phyloP scores from a whole-genome alignment of 495 filamentous ascomycete species.

The Astrothelium macrocarpum region DNA sequence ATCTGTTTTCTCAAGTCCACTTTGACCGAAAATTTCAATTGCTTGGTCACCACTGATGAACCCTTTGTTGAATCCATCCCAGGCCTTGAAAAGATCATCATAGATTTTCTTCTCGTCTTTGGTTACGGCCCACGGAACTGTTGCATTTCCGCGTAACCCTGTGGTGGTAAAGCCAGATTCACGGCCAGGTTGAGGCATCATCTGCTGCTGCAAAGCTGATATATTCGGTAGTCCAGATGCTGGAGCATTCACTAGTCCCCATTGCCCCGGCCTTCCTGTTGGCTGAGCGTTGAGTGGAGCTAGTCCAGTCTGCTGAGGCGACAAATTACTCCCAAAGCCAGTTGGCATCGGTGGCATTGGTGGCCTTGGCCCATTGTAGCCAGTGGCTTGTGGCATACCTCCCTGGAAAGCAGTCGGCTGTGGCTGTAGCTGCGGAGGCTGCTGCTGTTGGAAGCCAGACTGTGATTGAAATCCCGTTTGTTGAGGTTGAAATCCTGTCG shows the following conservation, averaged over 20 bases:
- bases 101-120: conserved; percentile 98
- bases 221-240: conserved; percentile 86
- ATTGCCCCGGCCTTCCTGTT: conserved; percentile 93
- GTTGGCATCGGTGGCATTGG: conserved; percentile 95
- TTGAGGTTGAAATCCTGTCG: conserved; percentile 46
- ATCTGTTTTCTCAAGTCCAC: conserved; percentile 80
- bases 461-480: conserved; percentile 30
- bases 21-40: conserved; percentile 96
- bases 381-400: conserved; percentile 48
- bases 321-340: conserved; percentile 57
- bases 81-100: conserved; percentile 88
- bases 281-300: conserved; percentile 78
- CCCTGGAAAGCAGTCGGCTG: conserved; percentile 28
- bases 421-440: conserved; percentile 29
- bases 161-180: conserved; percentile 85
- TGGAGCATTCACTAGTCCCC: conserved; percentile 94
- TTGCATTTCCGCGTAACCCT: conserved; percentile 85
- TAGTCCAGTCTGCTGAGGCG: conserved; percentile 51
- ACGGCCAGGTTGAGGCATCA: conserved; percentile 95
- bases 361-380: conserved; percentile 67
- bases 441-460: conserved; percentile 43
- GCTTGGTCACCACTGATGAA: conserved; percentile 88
- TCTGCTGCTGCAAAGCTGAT: conserved; percentile 83
- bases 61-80: conserved; percentile 92
- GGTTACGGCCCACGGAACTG: conserved; percentile 96